phyloP scores from a whole-genome alignment of 345 rosid species.

The Clarkia xantiana region DNA sequence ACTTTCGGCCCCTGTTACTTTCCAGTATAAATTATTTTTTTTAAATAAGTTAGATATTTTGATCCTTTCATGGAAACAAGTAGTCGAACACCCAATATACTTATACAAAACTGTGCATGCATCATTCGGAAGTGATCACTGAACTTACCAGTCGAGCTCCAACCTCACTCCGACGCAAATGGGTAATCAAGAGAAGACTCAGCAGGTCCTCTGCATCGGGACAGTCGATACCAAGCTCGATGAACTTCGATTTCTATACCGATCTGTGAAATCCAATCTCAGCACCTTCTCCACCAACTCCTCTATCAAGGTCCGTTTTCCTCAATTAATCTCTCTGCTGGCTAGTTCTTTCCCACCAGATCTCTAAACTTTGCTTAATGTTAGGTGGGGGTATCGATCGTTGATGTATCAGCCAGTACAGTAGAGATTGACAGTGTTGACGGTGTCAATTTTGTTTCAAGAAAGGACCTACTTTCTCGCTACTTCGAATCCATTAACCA shows the following conservation, averaged over 20 bases:
- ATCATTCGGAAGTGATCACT: too few species aligned
- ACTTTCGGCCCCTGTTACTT: too few species aligned
- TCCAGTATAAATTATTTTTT: too few species aligned
- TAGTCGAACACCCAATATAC: too few species aligned
- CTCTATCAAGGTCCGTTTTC: slow-evolving; percentile 31
- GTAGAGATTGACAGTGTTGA: slow-evolving; percentile 18
- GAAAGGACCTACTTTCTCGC: slow-evolving; percentile 44
- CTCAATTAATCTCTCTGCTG: not conserved
- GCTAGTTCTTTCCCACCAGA: not conserved
- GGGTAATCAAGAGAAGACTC: slow-evolving; percentile 11
- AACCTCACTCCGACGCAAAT: slow-evolving; percentile 3
- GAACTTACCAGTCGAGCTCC: too few species aligned
- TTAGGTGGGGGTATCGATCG: slow-evolving; percentile 54
- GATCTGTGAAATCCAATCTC: slow-evolving; percentile 49
- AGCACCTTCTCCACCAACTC: slow-evolving; percentile 23
- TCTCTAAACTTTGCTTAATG: not conserved
- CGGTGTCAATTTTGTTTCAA: slow-evolving; percentile 33
- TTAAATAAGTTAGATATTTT: too few species aligned
- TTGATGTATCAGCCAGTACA: slow-evolving; percentile 58
- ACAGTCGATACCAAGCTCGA: slow-evolving; percentile 75
- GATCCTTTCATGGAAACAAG: too few species aligned
- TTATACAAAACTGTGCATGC: too few species aligned
- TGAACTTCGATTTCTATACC: slow-evolving; percentile 65
- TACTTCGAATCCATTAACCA: slow-evolving; percentile 15
- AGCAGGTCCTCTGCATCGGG: slow-evolving; percentile 59